Evolutionary conservation across 495 filamentous ascomycete genomes (phyloP).

Genomic region (Neurospora pannonica): DNA sequence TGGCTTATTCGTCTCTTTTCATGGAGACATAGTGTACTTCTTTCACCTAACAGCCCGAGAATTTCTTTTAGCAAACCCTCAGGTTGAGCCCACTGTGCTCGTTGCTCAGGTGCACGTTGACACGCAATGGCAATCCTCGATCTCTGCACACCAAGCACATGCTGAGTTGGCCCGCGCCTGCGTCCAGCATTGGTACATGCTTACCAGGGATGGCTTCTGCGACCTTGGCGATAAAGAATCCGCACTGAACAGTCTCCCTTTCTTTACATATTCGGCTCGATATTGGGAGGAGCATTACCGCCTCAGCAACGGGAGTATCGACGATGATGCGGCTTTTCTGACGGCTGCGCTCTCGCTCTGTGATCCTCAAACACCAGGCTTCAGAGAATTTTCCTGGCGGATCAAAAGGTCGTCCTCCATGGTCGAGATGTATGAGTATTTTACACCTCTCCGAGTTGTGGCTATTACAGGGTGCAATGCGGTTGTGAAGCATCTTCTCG

Average conservation of each 20-base stretch:
- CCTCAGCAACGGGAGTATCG: not conserved
- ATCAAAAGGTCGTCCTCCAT: too few species aligned
- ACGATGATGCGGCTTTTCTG: not conserved
- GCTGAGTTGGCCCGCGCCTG: not conserved
- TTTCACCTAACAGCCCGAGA: not conserved
- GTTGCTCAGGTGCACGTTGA: not conserved
- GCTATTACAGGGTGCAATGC: not conserved
- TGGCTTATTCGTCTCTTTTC: not conserved
- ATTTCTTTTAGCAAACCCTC: not conserved
- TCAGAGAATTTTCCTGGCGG: too few species aligned
- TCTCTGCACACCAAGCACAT: not conserved
- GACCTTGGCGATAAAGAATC: not conserved
- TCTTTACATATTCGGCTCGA: not conserved
- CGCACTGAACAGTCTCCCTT: rapidly evolving
- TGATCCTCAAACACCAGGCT: not conserved
- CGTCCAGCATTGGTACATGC: not conserved
- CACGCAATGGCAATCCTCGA: not conserved
- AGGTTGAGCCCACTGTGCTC: not conserved
- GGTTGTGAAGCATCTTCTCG: not conserved
- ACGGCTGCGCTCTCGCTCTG: not conserved
- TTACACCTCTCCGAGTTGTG: not conserved
- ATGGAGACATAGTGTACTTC: not conserved
- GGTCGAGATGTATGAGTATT: too few species aligned
- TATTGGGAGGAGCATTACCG: not conserved
- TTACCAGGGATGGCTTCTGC: not conserved